A percentile compares a stretch with the other conserved stretches of the same genome.
These are phyloP conservation scores for Chaetomium tenue DNA, from an alignment of 495 filamentous ascomycete genomes.

Conservation along the genomic window DNA sequence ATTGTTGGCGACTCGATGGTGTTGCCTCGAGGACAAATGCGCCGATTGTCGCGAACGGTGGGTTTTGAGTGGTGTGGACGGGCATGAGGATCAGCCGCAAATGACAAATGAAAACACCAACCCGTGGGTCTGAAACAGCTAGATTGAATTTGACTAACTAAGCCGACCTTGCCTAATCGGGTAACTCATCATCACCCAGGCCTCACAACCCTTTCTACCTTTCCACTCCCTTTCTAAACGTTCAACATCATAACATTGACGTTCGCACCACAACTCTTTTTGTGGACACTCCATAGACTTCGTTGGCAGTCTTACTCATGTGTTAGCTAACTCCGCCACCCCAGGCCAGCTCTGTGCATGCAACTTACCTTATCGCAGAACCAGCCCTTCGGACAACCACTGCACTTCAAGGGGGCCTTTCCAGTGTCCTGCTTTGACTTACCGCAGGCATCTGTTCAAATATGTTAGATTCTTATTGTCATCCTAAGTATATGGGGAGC, in stretches of 20 bases:
- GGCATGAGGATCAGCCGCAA: not conserved
- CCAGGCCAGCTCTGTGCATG: not conserved
- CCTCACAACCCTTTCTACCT: no score
- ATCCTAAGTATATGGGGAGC: not conserved
- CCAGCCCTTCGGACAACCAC: constrained; percentile 16
- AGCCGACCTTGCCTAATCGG: no score
- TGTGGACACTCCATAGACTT: not conserved
- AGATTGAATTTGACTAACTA: no score
- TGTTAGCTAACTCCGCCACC: not conserved
- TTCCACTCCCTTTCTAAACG: not conserved
- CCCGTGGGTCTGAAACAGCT: no score
- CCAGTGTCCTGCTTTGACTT: constrained; percentile 17
- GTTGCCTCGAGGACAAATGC: not conserved
- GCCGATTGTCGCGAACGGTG: not conserved
- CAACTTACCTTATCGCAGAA: constrained; percentile 25
- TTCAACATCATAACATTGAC: not conserved
- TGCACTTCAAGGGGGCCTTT: constrained; percentile 13
- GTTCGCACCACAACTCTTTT: not conserved
- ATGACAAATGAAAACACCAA: not conserved
- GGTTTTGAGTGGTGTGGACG: not conserved
- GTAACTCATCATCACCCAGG: no score
- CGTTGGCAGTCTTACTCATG: not conserved
- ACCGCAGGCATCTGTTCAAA: constrained; percentile 13
- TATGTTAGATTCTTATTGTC: not conserved
- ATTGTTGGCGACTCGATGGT: not conserved